Base-by-base conservation (phyloP, 495 filamentous ascomycete genomes). In the Penicillium ochrochloron region DNA sequence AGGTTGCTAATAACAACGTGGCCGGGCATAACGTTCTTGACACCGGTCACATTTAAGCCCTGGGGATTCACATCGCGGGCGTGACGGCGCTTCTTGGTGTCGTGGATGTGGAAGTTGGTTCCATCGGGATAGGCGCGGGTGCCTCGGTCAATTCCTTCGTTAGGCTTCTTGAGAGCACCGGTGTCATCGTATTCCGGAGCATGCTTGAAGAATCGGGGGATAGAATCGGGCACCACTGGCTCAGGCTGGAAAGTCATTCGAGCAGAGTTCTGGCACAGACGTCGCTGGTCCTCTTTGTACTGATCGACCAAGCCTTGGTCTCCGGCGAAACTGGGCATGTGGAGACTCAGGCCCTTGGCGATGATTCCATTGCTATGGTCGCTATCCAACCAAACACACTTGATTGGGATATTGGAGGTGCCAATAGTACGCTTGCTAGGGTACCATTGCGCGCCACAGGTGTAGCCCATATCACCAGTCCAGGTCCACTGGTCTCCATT, bases 291-390 rank as follows among this genome's bases (percentile, higher is more conserved):
- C 19, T 44, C 42, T n/a, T 44, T 15, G 42, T 44, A 44, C 42
- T 44, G 42, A n/a, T 44, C n/a, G 42, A 44, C 42, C 42, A 44
- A 44, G 42, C 42, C 42, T 44, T 44, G 42, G 17, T 44, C 42
- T 44, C 42, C 42, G 7, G 42, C 42, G n/a, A 44, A 44, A 19
- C 42, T 44, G 42, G n/a, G 42, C 42, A 44, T 44, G 10, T 44
- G 42, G 5, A 44, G 42, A n/a, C 42, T 44, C n/a, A 44, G 42
- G 8, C 42, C 42, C 42, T 44, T 44, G 19, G 42, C 42, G 19
- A 44, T 44, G 17, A 44, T 44, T 19, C 42, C 42, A n/a, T 44
- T 44, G 42, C 14, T 10, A 19, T 44, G 42, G 42, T 44, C 42
- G 8, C 42, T 44, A n/a, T 44, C 42, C n/a, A 44, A 8, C 42